These are phyloP conservation scores for Stevia rebaudiana DNA, from an alignment of 140 eudicot genomes.

Conservation along the genomic window DNA sequence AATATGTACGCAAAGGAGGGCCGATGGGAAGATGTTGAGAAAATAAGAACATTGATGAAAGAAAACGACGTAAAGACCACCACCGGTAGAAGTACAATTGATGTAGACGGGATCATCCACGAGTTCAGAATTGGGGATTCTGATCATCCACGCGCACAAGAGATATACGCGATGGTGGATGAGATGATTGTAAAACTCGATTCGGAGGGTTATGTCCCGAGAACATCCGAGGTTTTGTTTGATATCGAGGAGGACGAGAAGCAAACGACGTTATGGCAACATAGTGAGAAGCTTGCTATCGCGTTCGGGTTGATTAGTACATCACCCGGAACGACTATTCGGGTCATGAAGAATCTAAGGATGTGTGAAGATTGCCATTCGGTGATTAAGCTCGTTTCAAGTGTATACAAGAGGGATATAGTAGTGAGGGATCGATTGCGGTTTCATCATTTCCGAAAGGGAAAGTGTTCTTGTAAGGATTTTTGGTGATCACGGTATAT, in stretches of 20 bases:
- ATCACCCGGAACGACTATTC: conserved; percentile 32
- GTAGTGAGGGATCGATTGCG: conserved; percentile 47
- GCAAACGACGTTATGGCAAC: conserved; percentile 37
- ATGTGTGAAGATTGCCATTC: conserved; percentile 20
- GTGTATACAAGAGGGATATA: conserved; percentile 39
- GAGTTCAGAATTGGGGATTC: conserved; percentile 47
- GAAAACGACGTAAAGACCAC: conserved; percentile 35
- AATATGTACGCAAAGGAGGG: conserved; percentile 56
- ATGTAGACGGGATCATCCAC: conserved; percentile 36
- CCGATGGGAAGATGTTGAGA: conserved; percentile 40
- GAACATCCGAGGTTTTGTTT: conserved; percentile 39
- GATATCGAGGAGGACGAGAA: conserved; percentile 46
- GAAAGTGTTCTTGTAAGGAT: conserved; percentile 47
- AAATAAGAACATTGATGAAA: conserved; percentile 39
- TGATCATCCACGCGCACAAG: conserved; percentile 35
- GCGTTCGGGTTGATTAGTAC: conserved; percentile 43
- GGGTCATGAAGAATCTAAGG: conserved; percentile 39
- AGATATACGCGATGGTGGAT: conserved; percentile 35
- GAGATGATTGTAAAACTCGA: conserved; percentile 26
- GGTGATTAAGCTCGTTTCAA: conserved; percentile 35
- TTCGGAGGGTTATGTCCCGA: conserved; percentile 34
- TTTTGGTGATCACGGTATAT: conserved; percentile 28
- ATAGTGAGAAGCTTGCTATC: conserved; percentile 23
- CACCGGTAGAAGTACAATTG: conserved; percentile 40
- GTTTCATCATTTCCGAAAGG: conserved; percentile 43